phyloP scores from a whole-genome alignment of 345 rosid species.

The Eucalyptus cloeziana region DNA sequence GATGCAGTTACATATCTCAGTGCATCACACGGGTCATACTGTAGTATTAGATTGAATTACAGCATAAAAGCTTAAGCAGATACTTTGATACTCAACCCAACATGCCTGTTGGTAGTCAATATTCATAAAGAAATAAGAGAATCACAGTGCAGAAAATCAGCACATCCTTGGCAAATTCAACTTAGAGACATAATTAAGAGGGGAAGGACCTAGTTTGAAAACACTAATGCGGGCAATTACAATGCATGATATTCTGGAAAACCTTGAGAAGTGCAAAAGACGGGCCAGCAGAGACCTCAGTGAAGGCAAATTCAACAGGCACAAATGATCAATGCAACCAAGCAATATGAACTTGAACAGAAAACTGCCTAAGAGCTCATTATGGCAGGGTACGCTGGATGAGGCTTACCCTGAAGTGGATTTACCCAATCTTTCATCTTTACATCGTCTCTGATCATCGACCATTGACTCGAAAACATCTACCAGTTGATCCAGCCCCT shows the following conservation, averaged over 20 bases:
- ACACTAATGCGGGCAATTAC: too few species aligned
- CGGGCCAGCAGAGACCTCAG: neutral
- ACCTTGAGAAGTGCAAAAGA: neutral
- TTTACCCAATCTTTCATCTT: conserved; percentile 34
- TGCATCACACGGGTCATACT: neutral
- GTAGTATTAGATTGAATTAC: neutral
- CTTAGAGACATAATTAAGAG: neutral
- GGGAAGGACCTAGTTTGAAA: neutral
- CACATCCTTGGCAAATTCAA: neutral
- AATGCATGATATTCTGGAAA: neutral
- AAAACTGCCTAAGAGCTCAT: neutral
- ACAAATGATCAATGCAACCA: neutral
- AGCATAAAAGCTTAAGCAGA: neutral
- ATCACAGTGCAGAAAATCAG: neutral
- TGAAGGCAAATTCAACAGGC: neutral
- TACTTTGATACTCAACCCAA: neutral
- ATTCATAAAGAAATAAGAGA: neutral
- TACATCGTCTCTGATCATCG: conserved; percentile 57
- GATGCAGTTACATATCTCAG: neutral
- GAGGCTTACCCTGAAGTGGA: neutral
- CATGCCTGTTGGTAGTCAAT: neutral
- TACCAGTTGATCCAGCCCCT: conserved; percentile 47
- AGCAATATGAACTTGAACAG: neutral
- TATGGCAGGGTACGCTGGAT: neutral
- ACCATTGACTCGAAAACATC: conserved; percentile 76